These are phyloP conservation scores for Calophaca sinica DNA, from an alignment of 306 rosid species.

Conservation along the genomic window DNA sequence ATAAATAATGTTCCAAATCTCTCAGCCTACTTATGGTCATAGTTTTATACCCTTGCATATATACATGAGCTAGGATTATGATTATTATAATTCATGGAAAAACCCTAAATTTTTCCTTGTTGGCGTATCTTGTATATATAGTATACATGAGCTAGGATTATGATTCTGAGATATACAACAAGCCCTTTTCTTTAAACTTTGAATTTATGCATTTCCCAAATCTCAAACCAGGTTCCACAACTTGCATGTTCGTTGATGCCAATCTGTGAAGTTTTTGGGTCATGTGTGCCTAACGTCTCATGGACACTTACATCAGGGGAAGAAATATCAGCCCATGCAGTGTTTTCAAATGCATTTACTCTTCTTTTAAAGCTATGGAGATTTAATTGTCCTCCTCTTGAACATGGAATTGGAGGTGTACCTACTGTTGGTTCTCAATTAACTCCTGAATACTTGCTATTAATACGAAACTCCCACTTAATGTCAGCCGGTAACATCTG, in stretches of 20 bases:
- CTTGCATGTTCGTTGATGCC: conserved; percentile 99
- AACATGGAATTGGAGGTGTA: conserved; percentile 89
- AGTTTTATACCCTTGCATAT: no score
- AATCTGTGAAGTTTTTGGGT: conserved; percentile 96
- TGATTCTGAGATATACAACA: background rate
- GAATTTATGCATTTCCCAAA: conserved; percentile 42
- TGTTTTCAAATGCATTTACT: conserved; percentile 93
- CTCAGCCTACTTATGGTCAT: no score
- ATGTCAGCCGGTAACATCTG: conserved; percentile 64
- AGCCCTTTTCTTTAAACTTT: background rate
- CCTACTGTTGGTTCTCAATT: conserved; percentile 94
- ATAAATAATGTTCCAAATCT: no score
- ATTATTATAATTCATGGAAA: no score
- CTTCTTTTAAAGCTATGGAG: conserved; percentile 95
- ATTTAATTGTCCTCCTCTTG: conserved; percentile 94
- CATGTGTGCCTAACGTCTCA: conserved; percentile 84
- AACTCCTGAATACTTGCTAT: conserved; percentile 92
- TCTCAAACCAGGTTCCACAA: conserved; percentile 80
- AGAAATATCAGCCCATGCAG: conserved; percentile 88
- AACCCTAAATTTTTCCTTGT: no score
- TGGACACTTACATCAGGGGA: conserved; percentile 80
- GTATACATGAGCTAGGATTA: background rate
- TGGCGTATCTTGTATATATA: background rate
- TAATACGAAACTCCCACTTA: conserved; percentile 81
- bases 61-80: background rate